Conservation (phyloP, 179 eudicot species). For the Patellifolia procumbens region DNA sequence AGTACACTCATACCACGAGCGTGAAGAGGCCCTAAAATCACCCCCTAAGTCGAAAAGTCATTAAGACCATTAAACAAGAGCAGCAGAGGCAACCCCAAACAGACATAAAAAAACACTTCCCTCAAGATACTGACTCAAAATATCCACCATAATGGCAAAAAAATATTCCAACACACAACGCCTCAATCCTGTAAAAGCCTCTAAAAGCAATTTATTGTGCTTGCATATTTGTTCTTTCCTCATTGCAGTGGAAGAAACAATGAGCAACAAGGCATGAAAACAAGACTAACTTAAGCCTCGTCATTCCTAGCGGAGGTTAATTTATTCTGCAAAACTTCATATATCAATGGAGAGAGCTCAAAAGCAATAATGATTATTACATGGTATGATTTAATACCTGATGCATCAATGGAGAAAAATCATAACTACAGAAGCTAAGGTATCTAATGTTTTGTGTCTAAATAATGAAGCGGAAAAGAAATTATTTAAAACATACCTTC, state of each 20-base stretch:
- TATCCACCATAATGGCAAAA: background rate
- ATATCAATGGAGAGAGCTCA: background rate
- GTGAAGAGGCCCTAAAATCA: background rate
- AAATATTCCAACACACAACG: too few relatives aligned
- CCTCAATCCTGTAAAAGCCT: too few relatives aligned
- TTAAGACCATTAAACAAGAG: background rate
- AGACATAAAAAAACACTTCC: background rate
- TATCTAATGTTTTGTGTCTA: background rate
- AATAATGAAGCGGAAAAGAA: background rate
- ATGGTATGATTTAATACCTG: background rate
- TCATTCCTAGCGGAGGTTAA: background rate
- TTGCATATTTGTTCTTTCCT: background rate
- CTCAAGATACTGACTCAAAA: background rate
- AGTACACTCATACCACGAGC: background rate
- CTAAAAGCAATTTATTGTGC: background rate
- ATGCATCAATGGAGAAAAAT: background rate
- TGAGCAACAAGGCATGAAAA: background rate
- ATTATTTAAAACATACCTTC: conserved; percentile 60
- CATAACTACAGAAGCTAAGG: background rate
- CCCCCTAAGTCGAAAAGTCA: background rate
- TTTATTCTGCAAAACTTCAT: background rate
- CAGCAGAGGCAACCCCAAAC: background rate
- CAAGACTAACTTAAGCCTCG: background rate
- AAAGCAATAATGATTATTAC: background rate
- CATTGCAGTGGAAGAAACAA: background rate